Evolutionary conservation across 2,329 filamentous ascomycete genomes (phyloP).

Genomic region (Colletotrichum sp.): DNA sequence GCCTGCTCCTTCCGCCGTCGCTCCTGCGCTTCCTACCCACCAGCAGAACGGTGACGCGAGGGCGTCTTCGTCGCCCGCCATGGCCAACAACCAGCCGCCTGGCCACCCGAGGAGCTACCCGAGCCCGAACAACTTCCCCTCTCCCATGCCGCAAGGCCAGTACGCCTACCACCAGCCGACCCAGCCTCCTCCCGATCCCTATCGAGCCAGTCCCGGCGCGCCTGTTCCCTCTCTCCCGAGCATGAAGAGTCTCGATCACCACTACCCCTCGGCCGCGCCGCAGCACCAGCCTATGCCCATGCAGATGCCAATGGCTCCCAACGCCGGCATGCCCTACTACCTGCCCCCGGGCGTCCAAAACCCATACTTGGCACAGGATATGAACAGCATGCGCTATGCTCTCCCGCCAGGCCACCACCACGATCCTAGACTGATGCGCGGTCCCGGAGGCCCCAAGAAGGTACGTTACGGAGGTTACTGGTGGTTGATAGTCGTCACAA

Average conservation of each 20-base stretch:
- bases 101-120: conserved; percentile 24
- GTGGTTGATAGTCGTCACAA: neutral
- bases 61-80: conserved; percentile 23
- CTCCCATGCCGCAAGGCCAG: conserved; percentile 11
- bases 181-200: conserved; percentile 35
- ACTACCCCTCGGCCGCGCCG: conserved; percentile 28
- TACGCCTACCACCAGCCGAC: conserved; percentile 24
- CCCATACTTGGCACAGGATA: conserved; percentile 32
- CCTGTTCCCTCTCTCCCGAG: conserved; percentile 41
- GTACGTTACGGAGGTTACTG: conserved; percentile 37
- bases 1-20: neutral
- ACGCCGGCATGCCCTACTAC: conserved; percentile 47
- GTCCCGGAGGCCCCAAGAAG: conserved; percentile 61
- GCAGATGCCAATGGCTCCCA: conserved; percentile 37
- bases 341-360: conserved; percentile 30
- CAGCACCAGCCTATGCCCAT: conserved; percentile 38
- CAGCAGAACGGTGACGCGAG: conserved; percentile 22
- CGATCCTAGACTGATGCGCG: conserved; percentile 52
- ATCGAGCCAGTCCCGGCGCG: conserved; percentile 35
- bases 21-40: neutral
- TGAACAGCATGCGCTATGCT: conserved; percentile 53
- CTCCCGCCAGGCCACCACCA: conserved; percentile 50
- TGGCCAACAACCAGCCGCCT: conserved; percentile 23
- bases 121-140: conserved; percentile 12
- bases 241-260: conserved; percentile 46